Evolutionary conservation across 1,284 basidiomycete genomes (phyloP).

Genomic region (Naganishia sp.): DNA sequence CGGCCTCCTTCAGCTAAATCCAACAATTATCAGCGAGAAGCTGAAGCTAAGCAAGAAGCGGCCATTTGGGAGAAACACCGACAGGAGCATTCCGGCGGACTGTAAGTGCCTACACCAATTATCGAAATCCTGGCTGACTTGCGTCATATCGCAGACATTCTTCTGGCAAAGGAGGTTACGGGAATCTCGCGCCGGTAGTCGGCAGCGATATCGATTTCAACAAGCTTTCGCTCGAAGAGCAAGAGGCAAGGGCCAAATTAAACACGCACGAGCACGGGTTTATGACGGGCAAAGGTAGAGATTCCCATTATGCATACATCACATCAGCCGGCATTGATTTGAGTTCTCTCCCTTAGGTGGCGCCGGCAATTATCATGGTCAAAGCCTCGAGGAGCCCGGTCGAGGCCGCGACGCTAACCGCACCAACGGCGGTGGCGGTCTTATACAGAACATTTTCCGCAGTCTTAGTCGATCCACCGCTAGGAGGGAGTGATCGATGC

Average conservation of each 20-base stretch:
- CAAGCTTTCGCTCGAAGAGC: slow-evolving; percentile 45
- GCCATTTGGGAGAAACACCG: slow-evolving; percentile 38
- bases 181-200: slow-evolving; percentile 41
- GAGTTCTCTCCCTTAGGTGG: slow-evolving; percentile 38
- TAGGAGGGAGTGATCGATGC: slow-evolving; percentile 6
- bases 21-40: slow-evolving; percentile 17
- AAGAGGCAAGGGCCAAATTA: slow-evolving; percentile 46
- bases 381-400: slow-evolving; percentile 37
- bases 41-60: slow-evolving; percentile 28
- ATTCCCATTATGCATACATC: slow-evolving; percentile 27
- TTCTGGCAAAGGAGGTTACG: slow-evolving; percentile 49
- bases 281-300: slow-evolving; percentile 44
- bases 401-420: slow-evolving; percentile 38
- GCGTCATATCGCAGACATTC: slow-evolving; percentile 36
- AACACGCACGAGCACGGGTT: slow-evolving; percentile 36
- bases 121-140: background rate
- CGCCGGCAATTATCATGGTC: slow-evolving; percentile 42
- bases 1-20: background rate
- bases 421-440: slow-evolving; percentile 39
- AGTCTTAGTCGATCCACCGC: slow-evolving; percentile 47
- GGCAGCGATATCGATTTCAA: slow-evolving; percentile 34
- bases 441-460: slow-evolving; percentile 50
- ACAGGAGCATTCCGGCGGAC: slow-evolving; percentile 40
- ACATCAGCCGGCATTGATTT: background rate
- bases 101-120: slow-evolving; percentile 36